These are phyloP conservation scores for Alnus glutinosa DNA, from an alignment of 306 rosid genomes.

Conservation along the genomic window DNA sequence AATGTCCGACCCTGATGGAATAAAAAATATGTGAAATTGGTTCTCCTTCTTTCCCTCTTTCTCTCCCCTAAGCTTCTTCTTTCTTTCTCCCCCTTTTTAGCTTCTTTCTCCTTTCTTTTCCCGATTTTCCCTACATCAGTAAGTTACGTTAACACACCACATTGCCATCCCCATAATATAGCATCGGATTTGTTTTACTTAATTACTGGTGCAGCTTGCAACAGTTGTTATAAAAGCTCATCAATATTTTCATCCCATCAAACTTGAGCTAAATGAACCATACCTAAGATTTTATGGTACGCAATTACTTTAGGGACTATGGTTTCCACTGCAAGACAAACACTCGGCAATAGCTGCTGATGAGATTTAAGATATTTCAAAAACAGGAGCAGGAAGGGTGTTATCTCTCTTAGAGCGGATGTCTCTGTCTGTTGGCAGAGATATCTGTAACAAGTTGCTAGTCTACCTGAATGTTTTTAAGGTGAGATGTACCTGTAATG, in stretches of 20 bases:
- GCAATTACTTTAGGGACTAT: not conserved
- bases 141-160: not conserved
- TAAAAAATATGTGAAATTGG: too few relatives aligned
- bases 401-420: not conserved
- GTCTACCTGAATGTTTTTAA: slow-evolving; percentile 12
- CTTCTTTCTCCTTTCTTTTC: too few relatives aligned
- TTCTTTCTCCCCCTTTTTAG: too few relatives aligned
- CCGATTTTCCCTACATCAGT: too few relatives aligned
- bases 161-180: not conserved
- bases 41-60: too few relatives aligned
- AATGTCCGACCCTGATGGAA: too few relatives aligned
- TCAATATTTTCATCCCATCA: not conserved
- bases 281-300: not conserved
- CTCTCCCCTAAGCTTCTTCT: too few relatives aligned
- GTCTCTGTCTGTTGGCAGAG: slow-evolving; percentile 13
- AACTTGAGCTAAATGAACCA: not conserved
- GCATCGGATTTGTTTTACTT: not conserved
- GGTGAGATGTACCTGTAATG: slow-evolving; percentile 71
- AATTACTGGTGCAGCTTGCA: not conserved
- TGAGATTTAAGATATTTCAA: not conserved
- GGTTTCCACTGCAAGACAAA: slow-evolving; percentile 15
- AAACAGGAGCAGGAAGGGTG: slow-evolving; percentile 3
- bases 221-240: slow-evolving; percentile 3
- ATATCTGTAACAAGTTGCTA: slow-evolving; percentile 1
- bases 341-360: not conserved